Base-by-base conservation (phyloP, 768 basidiomycete genomes). In the Lactarius deliciosus region DNA sequence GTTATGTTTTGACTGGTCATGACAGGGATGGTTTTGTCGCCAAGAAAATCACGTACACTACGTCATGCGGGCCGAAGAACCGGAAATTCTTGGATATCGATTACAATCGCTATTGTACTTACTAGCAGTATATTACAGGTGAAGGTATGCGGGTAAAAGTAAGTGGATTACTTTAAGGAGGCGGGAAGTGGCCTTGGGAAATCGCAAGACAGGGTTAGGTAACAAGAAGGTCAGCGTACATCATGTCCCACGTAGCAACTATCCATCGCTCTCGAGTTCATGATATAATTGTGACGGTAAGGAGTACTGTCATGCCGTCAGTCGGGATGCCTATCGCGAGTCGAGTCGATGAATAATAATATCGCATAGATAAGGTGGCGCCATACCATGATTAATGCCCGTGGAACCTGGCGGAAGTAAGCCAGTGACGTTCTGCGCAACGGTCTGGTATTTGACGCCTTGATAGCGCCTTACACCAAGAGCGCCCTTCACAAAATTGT, bases 331-430 rank as follows among this genome's bases (percentile, higher is more conserved):
- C 70, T 71, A 40, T 40, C 18, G 6, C 43, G 25, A 25, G 36
- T 16, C 13, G 22, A 25, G 36, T 16, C 18, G 22, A 25, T 57
- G 5, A 61, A 45, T 11, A 32, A 11, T 10, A 15, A 36, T 16
- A 20, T 34, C 59, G 25, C 16, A 11, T 7, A 34, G n/a, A 45
- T 47, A 16, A 40, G 13, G n/a, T 20, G 15, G 40, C 8, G 22
- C n/a, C 38, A 40, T 61, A 85, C 84, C 82, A 34, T 84, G 83
- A 63, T 86, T 84, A 18, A 85, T 69, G 4, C 86, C 85, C 1
- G 72, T 60, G 34, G 78, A 75, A 5, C 88, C 88, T 5, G 82
- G 68, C 4, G 82, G 71, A 64, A 89, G 79, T 28, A 90, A 77
- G 8, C 85, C 85, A 2, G 81, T 82, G 28, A 89, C 50, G 57